Evolutionary conservation across 495 filamentous ascomycete genomes (phyloP), one percentile per base, ranked within the genome.

Genomic region (Penicillium chermesinum): DNA sequence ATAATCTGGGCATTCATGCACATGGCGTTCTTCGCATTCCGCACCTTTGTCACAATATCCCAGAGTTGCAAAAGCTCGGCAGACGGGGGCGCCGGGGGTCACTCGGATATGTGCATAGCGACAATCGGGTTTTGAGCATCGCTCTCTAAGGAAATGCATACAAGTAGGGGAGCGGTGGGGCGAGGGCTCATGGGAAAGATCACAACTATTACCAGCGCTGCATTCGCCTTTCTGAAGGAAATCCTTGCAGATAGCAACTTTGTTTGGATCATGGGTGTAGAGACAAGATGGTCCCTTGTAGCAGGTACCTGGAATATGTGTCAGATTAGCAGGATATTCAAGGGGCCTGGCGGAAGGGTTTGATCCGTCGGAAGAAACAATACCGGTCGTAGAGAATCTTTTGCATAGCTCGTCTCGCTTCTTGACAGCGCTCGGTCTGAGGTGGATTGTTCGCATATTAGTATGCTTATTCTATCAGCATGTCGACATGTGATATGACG

Each of bases 361-460:
- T 44, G 56, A 43, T 49, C 55, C 55, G 41, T 54, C 38, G 54
- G 59, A 58, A 60, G 52, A 55, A 44, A 53, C 57, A 48, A 63
- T 97, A 97, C 91, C 91, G 71, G 88, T 93, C 72, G 81, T 85
- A 67, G 89, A 85, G 63, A 95, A 97, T 64, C 81, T 79, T 68
- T 87, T 89, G 82, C 91, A 97, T 41, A 81, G 86, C 57, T 88
- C 81, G 69, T 83, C 68, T 55, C 84, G 78, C 69, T 89, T 91
- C 69, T 78, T 84, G 36, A 81, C 62, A 32, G 69, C 59, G 40
- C 68, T 77, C 48, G 76, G 58, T 61, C 33, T 37, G 63, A 5
- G 25, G 25, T 30, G n/a, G 70, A 52, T 66, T 71, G 46, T 63
- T 38, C 44, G 47, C 41, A 42, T 27, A 51, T 69, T 30, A 71